Evolutionary conservation across 148 eudicot species (phyloP), one percentile per base, ranked within the genome.

Genomic region (Vaccinium corymbosum): DNA sequence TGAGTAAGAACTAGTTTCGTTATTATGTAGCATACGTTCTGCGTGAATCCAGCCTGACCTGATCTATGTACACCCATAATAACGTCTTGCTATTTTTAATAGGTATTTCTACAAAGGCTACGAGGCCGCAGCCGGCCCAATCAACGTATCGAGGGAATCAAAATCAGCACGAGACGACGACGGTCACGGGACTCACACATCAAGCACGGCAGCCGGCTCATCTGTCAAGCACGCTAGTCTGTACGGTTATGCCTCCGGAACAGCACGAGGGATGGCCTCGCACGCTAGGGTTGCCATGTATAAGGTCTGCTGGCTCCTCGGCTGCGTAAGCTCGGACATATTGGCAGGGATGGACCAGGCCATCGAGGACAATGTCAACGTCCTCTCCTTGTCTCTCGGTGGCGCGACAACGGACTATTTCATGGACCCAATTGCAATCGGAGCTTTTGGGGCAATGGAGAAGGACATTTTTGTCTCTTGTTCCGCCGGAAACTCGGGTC

Each of bases 111-210:
- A 86, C 0, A 89, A 83, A 48, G 95, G 95, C n/a, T 93, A 93
- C 46, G 92, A 91, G 66, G 86, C 92, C 0, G 88, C 90, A 2
- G 27, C 86, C 13, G 95, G 93, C 5, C 89, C 91, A 0, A 75
- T 90, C 5, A 90, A 89, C 76, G 91, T 61, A 56, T 53, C 90
- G 1, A 83, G 83, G 15, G 94, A 91, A 84, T 85, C 89, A 1
- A 86, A 84, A 50, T 91, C 95, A 1, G 92, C 95, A 2, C 86
- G 94, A 17, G 95, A 93, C 51, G 90, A 88, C 14, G 94, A 90
- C 22, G 95, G 95, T 0, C 95, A 93, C 56, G 95, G 95, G 15
- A 93, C 95, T n/a, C 95, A 93, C 87, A 93, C 95, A 5, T 71
- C 93, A 0, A 85, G 86, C 76, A 93, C 94, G 4, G 94, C 95